Percentiles rank a stretch among this genome's conserved stretches.
Conservation (phyloP, 805 yeast species). For the Metschnikowia proteae region DNA sequence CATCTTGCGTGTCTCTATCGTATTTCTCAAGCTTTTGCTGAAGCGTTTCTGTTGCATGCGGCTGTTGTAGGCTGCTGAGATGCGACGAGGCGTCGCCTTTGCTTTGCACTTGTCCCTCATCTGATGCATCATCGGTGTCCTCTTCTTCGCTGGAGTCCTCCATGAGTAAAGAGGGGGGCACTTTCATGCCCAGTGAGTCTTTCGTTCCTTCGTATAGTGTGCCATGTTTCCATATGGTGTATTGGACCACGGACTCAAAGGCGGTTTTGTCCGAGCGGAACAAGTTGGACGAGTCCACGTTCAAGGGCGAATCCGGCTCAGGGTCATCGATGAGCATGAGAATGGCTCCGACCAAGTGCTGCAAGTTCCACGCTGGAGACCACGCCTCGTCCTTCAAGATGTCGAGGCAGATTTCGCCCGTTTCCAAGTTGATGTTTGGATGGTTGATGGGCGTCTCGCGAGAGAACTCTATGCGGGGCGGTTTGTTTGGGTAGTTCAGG, state of each 20-base stretch:
- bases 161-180: neutral
- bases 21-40: neutral
- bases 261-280: slow-evolving; percentile 41
- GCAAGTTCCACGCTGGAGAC: slow-evolving; percentile 74
- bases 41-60: slow-evolving; percentile 2
- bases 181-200: slow-evolving; percentile 10
- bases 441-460: slow-evolving; percentile 37
- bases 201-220: slow-evolving; percentile 21
- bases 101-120: neutral
- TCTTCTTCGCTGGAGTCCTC: neutral
- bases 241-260: slow-evolving; percentile 39
- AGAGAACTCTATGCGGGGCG: slow-evolving; percentile 54
- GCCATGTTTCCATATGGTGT: slow-evolving; percentile 37
- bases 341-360: slow-evolving; percentile 54
- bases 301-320: slow-evolving; percentile 68
- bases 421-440: slow-evolving; percentile 37
- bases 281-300: slow-evolving; percentile 65
- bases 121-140: neutral
- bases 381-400: slow-evolving; percentile 54
- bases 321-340: slow-evolving; percentile 57
- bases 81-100: neutral
- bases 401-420: slow-evolving; percentile 72
- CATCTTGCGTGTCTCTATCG: neutral
- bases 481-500: slow-evolving; percentile 50
- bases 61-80: neutral